Percentiles rank a stretch among this genome's conserved stretches.
Conservation (phyloP, 371 early-diverging fungal genomes). For the Mortierella sp. region DNA sequence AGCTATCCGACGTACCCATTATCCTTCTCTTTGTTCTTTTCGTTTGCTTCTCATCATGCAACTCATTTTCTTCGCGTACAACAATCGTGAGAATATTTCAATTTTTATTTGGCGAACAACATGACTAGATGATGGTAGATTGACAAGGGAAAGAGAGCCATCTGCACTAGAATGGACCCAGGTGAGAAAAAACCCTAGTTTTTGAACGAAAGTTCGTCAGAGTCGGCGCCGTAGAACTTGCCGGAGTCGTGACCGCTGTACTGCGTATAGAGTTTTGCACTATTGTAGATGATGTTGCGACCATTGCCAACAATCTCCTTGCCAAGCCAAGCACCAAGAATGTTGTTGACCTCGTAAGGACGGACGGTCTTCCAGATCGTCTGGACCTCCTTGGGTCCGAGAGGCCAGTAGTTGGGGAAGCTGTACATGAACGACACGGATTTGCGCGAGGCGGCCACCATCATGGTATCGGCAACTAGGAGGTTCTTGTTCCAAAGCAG, state of each 20-base stretch:
- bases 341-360: constrained; percentile 37
- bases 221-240: constrained; percentile 25
- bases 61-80: no score
- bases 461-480: constrained; percentile 50
- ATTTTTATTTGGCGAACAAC: no score
- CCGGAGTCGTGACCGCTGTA: constrained; percentile 38
- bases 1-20: no score
- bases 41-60: no score
- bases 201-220: constrained; percentile 35
- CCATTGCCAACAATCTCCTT: constrained; percentile 43
- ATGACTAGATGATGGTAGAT: no score
- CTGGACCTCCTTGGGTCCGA: constrained; percentile 31
- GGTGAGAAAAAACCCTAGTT: not conserved
- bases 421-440: constrained; percentile 56
- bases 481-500: constrained; percentile 50
- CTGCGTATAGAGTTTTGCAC: constrained; percentile 28
- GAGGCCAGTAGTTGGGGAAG: constrained; percentile 52
- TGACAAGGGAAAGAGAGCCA: no score
- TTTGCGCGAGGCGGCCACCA: constrained; percentile 47
- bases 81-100: no score
- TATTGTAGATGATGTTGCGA: constrained; percentile 33
- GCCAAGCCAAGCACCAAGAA: constrained; percentile 43
- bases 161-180: not conserved
- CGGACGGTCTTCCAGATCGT: constrained; percentile 38
- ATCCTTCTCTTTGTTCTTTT: no score